Conservation (phyloP, 129 eudicot species). For the Centella asiatica region DNA sequence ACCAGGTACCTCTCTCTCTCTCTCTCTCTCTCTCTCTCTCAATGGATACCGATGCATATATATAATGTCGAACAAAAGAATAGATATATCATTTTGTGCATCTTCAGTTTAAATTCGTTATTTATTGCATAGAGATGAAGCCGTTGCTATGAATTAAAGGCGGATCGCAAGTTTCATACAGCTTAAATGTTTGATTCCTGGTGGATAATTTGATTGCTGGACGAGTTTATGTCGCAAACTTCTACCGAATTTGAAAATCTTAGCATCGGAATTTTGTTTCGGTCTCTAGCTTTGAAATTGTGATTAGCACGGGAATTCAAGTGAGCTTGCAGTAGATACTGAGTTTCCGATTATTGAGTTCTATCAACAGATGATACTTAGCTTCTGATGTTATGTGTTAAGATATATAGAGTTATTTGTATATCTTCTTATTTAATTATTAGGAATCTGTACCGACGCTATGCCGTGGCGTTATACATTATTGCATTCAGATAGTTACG, state of each 20-base stretch:
- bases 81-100: not conserved
- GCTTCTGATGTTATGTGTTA: not conserved
- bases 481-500: not conserved
- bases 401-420: not conserved
- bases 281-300: not conserved
- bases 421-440: not conserved
- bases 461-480: too few relatives aligned
- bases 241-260: not conserved
- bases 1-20: conserved; percentile 9
- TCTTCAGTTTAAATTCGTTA: not conserved
- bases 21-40: conserved; percentile 7
- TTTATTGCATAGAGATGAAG: not conserved
- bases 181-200: not conserved
- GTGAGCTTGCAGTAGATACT: not conserved
- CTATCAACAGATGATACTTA: not conserved
- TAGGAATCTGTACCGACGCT: too few relatives aligned
- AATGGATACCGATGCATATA: not conserved
- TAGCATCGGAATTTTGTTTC: not conserved
- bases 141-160: not conserved
- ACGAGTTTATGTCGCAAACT: not conserved
- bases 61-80: too few relatives aligned
- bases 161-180: not conserved
- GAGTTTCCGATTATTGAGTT: not conserved
- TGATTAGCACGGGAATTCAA: not conserved
- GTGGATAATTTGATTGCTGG: not conserved